Evolutionary conservation across 495 filamentous ascomycete genomes (phyloP).

Genomic region (Lasiosphaeria hispida): DNA sequence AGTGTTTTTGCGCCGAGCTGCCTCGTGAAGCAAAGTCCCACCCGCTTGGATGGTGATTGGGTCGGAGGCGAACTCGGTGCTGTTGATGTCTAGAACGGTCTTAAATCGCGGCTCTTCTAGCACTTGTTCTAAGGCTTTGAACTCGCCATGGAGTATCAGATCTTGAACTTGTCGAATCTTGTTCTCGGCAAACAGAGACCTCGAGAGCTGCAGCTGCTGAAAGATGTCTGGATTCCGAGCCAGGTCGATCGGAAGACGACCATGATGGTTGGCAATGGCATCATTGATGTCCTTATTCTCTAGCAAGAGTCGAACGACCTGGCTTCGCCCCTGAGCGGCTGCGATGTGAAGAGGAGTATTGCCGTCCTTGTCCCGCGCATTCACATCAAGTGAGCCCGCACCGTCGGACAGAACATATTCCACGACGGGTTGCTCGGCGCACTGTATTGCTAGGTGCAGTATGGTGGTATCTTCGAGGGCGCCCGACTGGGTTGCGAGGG

Average conservation of each 20-base stretch:
- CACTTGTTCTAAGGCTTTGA: constrained; percentile 72
- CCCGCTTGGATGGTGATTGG: constrained; percentile 68
- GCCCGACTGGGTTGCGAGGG: constrained; percentile 45
- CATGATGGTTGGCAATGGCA: constrained; percentile 82
- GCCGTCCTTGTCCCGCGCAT: constrained; percentile 85
- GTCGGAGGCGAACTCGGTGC: constrained; percentile 81
- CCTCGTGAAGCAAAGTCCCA: constrained; percentile 90
- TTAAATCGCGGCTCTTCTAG: constrained; percentile 82
- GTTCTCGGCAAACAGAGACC: constrained; percentile 83
- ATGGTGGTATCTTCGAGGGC: constrained; percentile 77
- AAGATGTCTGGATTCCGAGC: constrained; percentile 91
- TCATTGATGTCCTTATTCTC: constrained; percentile 82
- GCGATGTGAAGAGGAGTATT: constrained; percentile 93
- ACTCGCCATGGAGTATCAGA: constrained; percentile 67
- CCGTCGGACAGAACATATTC: constrained; percentile 84
- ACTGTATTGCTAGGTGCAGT: constrained; percentile 93
- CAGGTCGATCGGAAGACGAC: constrained; percentile 82
- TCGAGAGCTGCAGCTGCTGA: constrained; percentile 87
- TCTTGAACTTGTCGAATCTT: constrained; percentile 80
- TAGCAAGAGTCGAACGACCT: constrained; percentile 76
- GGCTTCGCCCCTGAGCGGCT: constrained; percentile 71
- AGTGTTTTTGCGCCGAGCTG: constrained; percentile 79
- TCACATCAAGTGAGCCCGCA: constrained; percentile 69
- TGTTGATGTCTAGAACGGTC: constrained; percentile 84
- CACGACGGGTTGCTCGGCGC: constrained; percentile 91